Base-by-base conservation (phyloP, 352 stramenopile species). In the Pelagophyceae sp. region DNA sequence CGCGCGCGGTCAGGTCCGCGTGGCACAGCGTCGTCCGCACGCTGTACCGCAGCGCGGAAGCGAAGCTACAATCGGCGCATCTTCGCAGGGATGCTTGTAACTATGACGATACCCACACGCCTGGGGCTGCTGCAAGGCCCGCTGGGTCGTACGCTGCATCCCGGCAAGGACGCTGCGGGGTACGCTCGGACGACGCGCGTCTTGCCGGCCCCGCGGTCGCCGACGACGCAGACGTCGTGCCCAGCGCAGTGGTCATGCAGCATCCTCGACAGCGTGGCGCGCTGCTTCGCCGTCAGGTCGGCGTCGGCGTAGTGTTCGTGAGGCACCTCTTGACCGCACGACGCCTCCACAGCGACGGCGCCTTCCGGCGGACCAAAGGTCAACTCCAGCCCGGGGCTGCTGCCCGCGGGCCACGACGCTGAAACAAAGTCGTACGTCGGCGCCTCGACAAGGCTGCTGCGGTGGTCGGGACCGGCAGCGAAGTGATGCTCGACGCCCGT, bases 1-100 rank as follows among this genome's bases (percentile, higher is more conserved):
- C 93, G 35, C 93, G 86, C 1, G 90, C 85, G 5, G 89, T 96
- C 86, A 98, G 94, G 76, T 98, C 94, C 72, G 6, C 1, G 33
- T 71, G 61, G 61, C 61, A 71, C 5, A 71, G 27, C 5, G 38
- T 31, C 61, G 54, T n/a, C 61, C 65, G 15, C 65, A 76, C 23
- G 11, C 54, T 27, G 54, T 63, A 63, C 15, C 54, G 15, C 15
- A 63, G 54, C 54, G 54, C 54, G 45, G 11, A 11, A 54, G 45
- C 45, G 45, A 54, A n/a, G n/a, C n/a, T n/a, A n/a, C n/a, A n/a
- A n/a, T n/a, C n/a, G n/a, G n/a, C n/a, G n/a, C n/a, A n/a, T n/a
- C n/a, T n/a, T n/a, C n/a, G n/a, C n/a, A n/a, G n/a, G n/a, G n/a
- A n/a, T n/a, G n/a, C n/a, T n/a, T n/a, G n/a, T n/a, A n/a, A n/a